These are phyloP conservation scores for Dothiorella sarmentorum DNA, from an alignment of 2,329 filamentous ascomycete species.

Conservation along the genomic window DNA sequence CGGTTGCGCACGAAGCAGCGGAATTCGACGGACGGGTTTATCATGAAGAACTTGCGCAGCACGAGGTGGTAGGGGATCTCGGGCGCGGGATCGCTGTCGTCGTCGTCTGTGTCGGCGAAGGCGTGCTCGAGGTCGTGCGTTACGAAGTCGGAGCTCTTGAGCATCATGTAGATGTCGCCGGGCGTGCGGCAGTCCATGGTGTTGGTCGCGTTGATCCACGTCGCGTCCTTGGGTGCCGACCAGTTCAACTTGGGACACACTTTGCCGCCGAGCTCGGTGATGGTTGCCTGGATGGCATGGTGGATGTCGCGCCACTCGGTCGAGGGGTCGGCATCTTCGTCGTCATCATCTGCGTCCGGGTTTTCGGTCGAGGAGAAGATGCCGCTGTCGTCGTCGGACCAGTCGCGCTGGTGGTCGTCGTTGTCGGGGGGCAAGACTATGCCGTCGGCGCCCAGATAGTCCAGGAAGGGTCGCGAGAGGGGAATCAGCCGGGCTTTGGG, in stretches of 20 bases:
- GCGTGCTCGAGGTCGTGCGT: slow-evolving; percentile 92
- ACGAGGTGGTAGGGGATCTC: slow-evolving; percentile 74
- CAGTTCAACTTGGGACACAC: slow-evolving; percentile 95
- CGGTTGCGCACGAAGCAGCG: slow-evolving; percentile 88
- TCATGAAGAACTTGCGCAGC: slow-evolving; percentile 80
- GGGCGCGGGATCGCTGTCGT: slow-evolving; percentile 32
- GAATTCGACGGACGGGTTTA: slow-evolving; percentile 91
- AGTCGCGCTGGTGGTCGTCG: slow-evolving; percentile 36
- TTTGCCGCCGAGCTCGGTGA: slow-evolving; percentile 75
- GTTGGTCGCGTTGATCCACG: slow-evolving; percentile 84
- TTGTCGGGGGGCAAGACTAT: slow-evolving; percentile 79
- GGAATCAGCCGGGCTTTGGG: slow-evolving; percentile 84
- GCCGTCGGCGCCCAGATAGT: slow-evolving; percentile 87
- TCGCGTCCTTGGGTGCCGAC: slow-evolving; percentile 94
- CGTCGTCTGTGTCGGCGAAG: slow-evolving; percentile 67
- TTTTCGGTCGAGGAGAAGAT: slow-evolving; percentile 46
- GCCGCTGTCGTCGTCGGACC: slow-evolving; percentile 52
- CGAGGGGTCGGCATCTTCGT: slow-evolving; percentile 61
- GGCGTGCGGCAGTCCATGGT: slow-evolving; percentile 85
- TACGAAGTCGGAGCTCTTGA: slow-evolving; percentile 93
- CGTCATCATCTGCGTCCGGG: slow-evolving; percentile 51
- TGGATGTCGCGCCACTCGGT: slow-evolving; percentile 67
- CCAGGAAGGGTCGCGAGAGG: slow-evolving; percentile 69
- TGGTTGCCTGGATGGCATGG: slow-evolving; percentile 69
- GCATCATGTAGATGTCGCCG: slow-evolving; percentile 87